Percentiles rank a stretch among this genome's conserved stretches.
Evolutionary conservation across 2,329 filamentous ascomycete genomes (phyloP).

Genomic region (Lithohypha guttulata): DNA sequence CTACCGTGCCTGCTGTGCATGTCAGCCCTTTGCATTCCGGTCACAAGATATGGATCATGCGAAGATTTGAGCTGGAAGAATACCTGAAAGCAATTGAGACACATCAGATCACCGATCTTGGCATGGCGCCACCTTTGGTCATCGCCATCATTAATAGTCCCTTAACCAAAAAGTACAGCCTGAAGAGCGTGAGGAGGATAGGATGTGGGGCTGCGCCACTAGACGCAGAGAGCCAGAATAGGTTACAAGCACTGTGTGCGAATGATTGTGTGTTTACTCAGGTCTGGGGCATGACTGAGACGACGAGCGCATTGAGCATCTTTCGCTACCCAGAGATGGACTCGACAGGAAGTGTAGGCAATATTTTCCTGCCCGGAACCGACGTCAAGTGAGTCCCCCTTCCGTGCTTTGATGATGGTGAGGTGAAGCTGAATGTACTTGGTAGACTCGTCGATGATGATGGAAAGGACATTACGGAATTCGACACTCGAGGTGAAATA

Average conservation of each 20-base stretch:
- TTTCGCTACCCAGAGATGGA: constrained; percentile 26
- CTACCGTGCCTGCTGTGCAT: constrained; percentile 37
- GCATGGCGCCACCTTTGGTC: constrained; percentile 64
- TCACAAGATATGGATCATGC: constrained; percentile 62
- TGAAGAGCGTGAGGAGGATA: constrained; percentile 52
- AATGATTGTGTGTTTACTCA: constrained; percentile 48
- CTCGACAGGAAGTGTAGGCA: constrained; percentile 37
- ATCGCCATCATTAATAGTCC: constrained; percentile 64
- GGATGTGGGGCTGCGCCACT: constrained; percentile 61
- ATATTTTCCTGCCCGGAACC: constrained; percentile 28
- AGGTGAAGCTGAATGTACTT: constrained; percentile 52
- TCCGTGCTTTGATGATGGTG: constrained; percentile 46
- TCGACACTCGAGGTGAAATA: constrained; percentile 34
- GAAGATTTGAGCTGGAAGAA: constrained; percentile 61
- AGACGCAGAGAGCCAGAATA: constrained; percentile 42
- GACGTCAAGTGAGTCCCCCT: constrained; percentile 19
- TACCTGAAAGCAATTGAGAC: constrained; percentile 58
- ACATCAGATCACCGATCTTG: constrained; percentile 56
- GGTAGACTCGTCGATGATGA: constrained; percentile 24
- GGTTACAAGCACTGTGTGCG: constrained; percentile 48
- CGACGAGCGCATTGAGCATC: constrained; percentile 24
- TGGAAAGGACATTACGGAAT: constrained; percentile 8
- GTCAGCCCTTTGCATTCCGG: constrained; percentile 36
- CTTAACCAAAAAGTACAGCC: constrained; percentile 52
- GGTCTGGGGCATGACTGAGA: constrained; percentile 82